phyloP scores from a whole-genome alignment of 2,329 filamentous ascomycete species.

The Colletotrichum eremochloae region DNA sequence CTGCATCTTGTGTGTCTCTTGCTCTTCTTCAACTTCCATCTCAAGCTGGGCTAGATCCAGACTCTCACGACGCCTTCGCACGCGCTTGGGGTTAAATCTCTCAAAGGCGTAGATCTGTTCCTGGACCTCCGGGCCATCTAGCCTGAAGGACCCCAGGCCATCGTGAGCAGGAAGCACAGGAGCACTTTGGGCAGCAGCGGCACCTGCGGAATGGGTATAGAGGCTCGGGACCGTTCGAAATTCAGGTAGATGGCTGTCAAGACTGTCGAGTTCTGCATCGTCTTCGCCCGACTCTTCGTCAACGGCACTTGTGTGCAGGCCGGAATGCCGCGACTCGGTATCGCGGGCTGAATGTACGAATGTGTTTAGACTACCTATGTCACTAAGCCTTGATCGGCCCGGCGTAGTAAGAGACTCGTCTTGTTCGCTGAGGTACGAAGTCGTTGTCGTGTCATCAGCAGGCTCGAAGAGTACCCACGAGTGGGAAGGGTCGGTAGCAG shows the following conservation, averaged over 20 bases:
- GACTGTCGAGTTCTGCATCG: constrained; percentile 87
- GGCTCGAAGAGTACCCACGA: constrained; percentile 98
- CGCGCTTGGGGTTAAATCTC: constrained; percentile 80
- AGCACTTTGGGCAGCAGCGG: constrained; percentile 66
- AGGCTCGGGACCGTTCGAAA: constrained; percentile 75
- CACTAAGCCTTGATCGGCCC: constrained; percentile 81
- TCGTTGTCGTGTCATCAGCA: constrained; percentile 68
- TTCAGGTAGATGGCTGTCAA: constrained; percentile 91
- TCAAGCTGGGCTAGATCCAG: constrained; percentile 65
- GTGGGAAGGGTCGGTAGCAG: constrained; percentile 71
- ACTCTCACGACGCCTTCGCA: constrained; percentile 67
- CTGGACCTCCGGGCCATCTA: constrained; percentile 76
- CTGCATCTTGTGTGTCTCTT: constrained; percentile 80
- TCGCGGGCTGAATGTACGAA: constrained; percentile 71
- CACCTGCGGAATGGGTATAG: constrained; percentile 56
- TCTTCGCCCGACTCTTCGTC: constrained; percentile 65
- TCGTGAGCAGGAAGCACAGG: constrained; percentile 92
- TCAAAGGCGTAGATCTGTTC: constrained; percentile 93
- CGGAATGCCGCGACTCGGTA: constrained; percentile 57
- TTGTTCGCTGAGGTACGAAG: constrained; percentile 77
- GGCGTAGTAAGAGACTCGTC: constrained; percentile 73
- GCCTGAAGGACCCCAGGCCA: constrained; percentile 86
- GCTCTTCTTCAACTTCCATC: constrained; percentile 66
- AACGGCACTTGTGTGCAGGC: constrained; percentile 53
- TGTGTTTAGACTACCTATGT: constrained; percentile 83